Percentiles rank a stretch among this genome's conserved stretches.
Evolutionary conservation across 2,329 filamentous ascomycete species (phyloP).

Genomic region (Microsporum canis): DNA sequence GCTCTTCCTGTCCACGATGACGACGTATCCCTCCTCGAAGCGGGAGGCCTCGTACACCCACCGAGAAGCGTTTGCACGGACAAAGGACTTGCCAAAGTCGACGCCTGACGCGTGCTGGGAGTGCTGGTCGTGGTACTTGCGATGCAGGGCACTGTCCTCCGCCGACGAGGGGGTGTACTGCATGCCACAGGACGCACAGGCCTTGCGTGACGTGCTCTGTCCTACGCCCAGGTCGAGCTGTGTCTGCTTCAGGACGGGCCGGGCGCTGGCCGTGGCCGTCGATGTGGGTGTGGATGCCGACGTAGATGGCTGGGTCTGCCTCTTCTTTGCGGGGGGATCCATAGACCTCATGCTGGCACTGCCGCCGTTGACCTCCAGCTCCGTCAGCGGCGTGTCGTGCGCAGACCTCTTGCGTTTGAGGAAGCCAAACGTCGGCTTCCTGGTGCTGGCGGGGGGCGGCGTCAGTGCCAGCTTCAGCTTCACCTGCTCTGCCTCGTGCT

Average conservation of each 20-base stretch:
- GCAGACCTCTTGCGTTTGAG: slow-evolving; percentile 35
- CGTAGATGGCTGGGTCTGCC: slow-evolving; percentile 3
- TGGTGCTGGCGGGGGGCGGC: slow-evolving; percentile 32
- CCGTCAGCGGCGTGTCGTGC: slow-evolving; percentile 29
- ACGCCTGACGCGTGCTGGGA: slow-evolving; percentile 50
- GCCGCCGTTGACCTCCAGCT: slow-evolving; percentile 25
- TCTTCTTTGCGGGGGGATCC: slow-evolving; percentile 29
- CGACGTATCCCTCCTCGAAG: slow-evolving; percentile 43
- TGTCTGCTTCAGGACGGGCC: slow-evolving; percentile 43
- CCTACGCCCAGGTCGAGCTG: slow-evolving; percentile 45
- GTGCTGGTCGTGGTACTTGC: slow-evolving; percentile 49
- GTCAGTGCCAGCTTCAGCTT: slow-evolving; percentile 24
- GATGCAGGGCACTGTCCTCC: slow-evolving; percentile 52
- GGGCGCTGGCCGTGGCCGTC: slow-evolving; percentile 4
- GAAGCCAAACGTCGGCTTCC: slow-evolving; percentile 42
- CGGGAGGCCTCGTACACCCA: slow-evolving; percentile 42
- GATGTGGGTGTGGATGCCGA: neutral
- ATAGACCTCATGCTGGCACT: slow-evolving; percentile 30
- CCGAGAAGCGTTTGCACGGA: slow-evolving; percentile 40
- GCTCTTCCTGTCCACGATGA: slow-evolving; percentile 47
- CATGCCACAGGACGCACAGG: slow-evolving; percentile 53
- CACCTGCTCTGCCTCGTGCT: neutral
- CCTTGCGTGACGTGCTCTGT: slow-evolving; percentile 40
- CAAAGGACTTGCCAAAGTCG: slow-evolving; percentile 48
- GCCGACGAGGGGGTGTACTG: slow-evolving; percentile 52